Evolutionary conservation across 495 filamentous ascomycete genomes (phyloP), one percentile per base, ranked within the genome.

Genomic region (Penicillium steckii): DNA sequence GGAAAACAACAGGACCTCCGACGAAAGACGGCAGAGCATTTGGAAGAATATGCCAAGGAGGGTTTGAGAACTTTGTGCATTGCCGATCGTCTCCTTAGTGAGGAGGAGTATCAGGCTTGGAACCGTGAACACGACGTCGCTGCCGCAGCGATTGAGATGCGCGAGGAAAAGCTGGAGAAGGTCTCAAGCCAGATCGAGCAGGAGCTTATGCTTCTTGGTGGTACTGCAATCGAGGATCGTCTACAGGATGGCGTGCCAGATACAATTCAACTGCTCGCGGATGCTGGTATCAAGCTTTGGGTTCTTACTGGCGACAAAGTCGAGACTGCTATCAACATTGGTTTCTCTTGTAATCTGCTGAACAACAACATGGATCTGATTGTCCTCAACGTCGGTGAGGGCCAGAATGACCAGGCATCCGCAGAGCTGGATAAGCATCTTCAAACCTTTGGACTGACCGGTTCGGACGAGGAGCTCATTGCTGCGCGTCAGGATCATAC

Each of bases 221-320:
- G 95, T 18, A 99, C 95, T 38, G 95, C 95, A 29, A 99, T 99
- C 61, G 95, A 99, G 67, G 95, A 99, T 77, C 83, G 92, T 66
- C 77, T 99, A 37, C 95, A 99, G 69, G 94, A 97, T 59, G 95
- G 94, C 55, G 95, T 99, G 12, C 95, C 95, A 8, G 95, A 97
- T 60, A 93, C 95, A 2, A 99, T 99, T 57, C 89, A 88, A 48
- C 72, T 99, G 43, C 84, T 99, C 47, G 93, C 87, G 32, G 85
- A 91, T 51, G 95, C 95, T 44, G 95, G 95, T 53, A 97, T 99
- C 71, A 99, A 99, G 66, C 82, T 99, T n/a, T 99, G 95, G 95
- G 95, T 99, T 50, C 75, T 99, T 40, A 99, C 95, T 26, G 95
- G 95, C 48, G 95, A 99, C 76, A 99, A 97, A 72, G 93, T 97